phyloP scores from a whole-genome alignment of 352 stramenopile genomes.

The Globisporangium rhizosaccharum region DNA sequence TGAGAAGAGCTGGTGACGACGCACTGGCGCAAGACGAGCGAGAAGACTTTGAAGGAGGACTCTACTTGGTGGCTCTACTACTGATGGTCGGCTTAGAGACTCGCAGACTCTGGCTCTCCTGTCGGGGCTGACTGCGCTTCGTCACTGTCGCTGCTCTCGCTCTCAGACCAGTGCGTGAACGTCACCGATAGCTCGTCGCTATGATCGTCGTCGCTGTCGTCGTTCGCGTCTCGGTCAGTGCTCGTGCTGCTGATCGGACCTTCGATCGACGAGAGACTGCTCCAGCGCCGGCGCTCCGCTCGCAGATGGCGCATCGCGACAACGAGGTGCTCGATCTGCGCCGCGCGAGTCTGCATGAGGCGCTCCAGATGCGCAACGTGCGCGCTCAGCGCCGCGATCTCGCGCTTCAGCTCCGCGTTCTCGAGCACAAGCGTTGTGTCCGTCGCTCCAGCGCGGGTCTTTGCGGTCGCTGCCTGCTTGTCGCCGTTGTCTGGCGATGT shows the following conservation, averaged over 20 bases:
- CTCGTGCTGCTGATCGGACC: not conserved
- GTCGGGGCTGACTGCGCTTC: not conserved
- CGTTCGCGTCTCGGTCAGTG: not conserved
- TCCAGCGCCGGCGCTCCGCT: slow-evolving; percentile 3
- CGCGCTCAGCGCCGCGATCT: not conserved
- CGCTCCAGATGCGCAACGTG: slow-evolving; percentile 1
- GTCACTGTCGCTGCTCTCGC: not conserved
- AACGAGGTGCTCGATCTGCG: slow-evolving; percentile 8
- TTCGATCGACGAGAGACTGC: slow-evolving; percentile 6
- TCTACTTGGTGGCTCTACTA: not conserved
- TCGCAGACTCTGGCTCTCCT: not conserved
- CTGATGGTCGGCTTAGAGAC: no score
- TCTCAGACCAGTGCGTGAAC: slow-evolving; percentile 2
- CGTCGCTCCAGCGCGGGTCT: not conserved
- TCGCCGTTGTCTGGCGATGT: not conserved
- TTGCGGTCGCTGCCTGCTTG: no score
- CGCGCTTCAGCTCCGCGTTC: slow-evolving; percentile 7
- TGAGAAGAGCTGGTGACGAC: slow-evolving; percentile 27
- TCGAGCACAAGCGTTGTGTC: not conserved
- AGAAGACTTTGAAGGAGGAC: not conserved
- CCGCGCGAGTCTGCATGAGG: not conserved
- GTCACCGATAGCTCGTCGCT: slow-evolving; percentile 3
- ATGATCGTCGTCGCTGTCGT: not conserved
- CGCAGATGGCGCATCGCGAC: slow-evolving; percentile 2
- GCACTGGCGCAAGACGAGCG: no score